Conservation (phyloP, 441 rosid species). For the Adansonia grandidieri region DNA sequence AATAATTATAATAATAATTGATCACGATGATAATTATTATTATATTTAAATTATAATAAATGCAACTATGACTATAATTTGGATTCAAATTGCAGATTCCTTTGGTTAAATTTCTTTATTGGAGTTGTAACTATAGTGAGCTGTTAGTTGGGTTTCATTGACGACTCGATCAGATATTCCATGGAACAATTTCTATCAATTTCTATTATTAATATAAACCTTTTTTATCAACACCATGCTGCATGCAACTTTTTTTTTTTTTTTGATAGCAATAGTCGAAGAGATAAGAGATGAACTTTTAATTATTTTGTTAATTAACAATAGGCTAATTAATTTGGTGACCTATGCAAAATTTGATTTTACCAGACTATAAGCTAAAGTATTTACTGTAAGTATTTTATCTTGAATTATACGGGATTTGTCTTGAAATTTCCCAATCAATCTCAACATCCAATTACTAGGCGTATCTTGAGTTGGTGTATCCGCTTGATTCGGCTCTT, state of each 20-base stretch:
- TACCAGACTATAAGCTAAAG: not conserved
- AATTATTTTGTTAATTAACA: not conserved
- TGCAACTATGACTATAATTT: no score
- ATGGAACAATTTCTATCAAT: not conserved
- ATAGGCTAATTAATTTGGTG: not conserved
- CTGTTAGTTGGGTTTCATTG: not conserved
- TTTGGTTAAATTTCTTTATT: not conserved
- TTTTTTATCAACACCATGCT: not conserved
- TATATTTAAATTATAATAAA: no score
- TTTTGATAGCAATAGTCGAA: not conserved
- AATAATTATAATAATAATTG: no score
- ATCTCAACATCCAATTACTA: no score
- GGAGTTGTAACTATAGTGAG: not conserved
- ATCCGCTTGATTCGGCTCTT: no score
- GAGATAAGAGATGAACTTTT: not conserved
- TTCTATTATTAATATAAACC: not conserved
- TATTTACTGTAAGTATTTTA: not conserved
- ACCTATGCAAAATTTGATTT: not conserved
- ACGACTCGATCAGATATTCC: not conserved
- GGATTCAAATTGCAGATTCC: slow-evolving; percentile 3
- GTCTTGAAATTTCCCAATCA: no score
- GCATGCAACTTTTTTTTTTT: not conserved
- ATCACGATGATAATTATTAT: no score
- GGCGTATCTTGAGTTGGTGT: no score
- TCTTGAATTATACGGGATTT: not conserved